Conservation (phyloP, 1,284 basidiomycete genomes). For the Spongiforma sp. region DNA sequence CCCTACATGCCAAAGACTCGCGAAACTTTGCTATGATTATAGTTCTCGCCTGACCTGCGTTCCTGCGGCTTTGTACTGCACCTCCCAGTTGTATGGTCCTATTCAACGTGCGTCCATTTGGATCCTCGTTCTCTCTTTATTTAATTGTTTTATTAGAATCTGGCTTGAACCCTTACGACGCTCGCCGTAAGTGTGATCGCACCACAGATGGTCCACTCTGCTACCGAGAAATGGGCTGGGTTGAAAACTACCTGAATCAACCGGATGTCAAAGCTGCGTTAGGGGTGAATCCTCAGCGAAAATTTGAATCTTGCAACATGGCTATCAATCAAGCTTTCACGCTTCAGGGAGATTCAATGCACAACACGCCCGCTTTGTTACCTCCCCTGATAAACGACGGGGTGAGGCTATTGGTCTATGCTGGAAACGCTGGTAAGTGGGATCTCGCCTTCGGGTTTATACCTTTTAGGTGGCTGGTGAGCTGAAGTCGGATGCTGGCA, state of each 20-base stretch:
- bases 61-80: conserved; percentile 68
- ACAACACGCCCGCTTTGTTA: conserved; percentile 69
- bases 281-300: conserved; percentile 55
- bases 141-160: conserved; percentile 57
- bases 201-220: conserved; percentile 62
- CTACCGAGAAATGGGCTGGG: conserved; percentile 69
- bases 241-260: conserved; percentile 68
- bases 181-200: conserved; percentile 78
- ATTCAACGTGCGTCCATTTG: conserved; percentile 57
- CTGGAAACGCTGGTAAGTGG: conserved; percentile 63
- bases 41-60: conserved; percentile 64
- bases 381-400: conserved; percentile 70
- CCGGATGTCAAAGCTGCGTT: conserved; percentile 65
- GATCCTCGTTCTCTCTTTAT: not conserved
- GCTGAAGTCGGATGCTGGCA: conserved; percentile 20
- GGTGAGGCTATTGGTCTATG: conserved; percentile 75
- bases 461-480: not conserved
- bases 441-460: not conserved
- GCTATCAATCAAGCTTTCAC: conserved; percentile 62
- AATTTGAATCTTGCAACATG: conserved; percentile 55
- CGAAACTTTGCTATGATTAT: conserved; percentile 67
- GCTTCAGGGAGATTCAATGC: conserved; percentile 70
- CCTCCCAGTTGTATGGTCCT: conserved; percentile 58
- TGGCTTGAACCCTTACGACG: conserved; percentile 83
- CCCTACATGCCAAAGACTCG: conserved; percentile 72